Base-by-base conservation (phyloP, 2,329 filamentous ascomycete species). In the Cytospora paraplurivora region DNA sequence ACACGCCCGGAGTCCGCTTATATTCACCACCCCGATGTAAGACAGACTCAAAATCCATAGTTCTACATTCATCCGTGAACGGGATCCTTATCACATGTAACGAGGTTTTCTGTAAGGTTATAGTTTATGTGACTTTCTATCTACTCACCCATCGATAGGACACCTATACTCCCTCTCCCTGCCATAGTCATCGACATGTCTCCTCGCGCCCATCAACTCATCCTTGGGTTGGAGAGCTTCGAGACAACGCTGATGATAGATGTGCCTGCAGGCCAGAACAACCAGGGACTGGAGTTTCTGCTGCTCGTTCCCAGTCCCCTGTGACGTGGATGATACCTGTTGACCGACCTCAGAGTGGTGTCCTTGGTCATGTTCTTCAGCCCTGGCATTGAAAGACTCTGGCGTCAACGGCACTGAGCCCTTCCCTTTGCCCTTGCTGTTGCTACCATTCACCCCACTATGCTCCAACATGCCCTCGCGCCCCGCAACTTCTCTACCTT, bases 191-290 rank as follows among this genome's bases (percentile, higher is more conserved):
- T 77, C 76, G 8, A 81, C 76, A 65, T 77, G 82, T 62, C 77
- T 80, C 62, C 77, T 80, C 67, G 76, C 77, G 68, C 33, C 72
- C 68, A 72, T 73, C 70, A 66, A 21, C 62, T 62, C 70, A 73
- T 79, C 70, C 66, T 82, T 79, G 38, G 81, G 81, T 69, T 86
- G 85, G 68, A 89, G 74, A 64, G 85, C 82, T 72, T 94, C 90
- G 47, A 91, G 77, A 71, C 88, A 93, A 33, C 77, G 79, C 72
- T 87, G 82, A 76, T 91, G 88, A 70, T 89, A 90, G 19, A 90
- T 85, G 73, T 91, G 88, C 62, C 88, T 81, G 72, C 88, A 91
- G 27, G 88, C 88, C 69, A 91, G 76, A 56, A 91, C 83, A 11
- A 91, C 85, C 59, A 91, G 73, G 51, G 86, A 82, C 10, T 87